Evolutionary conservation across 1,284 basidiomycete genomes (phyloP), one percentile per base, ranked within the genome.

Genomic region (Ceratobasidium papillatum): DNA sequence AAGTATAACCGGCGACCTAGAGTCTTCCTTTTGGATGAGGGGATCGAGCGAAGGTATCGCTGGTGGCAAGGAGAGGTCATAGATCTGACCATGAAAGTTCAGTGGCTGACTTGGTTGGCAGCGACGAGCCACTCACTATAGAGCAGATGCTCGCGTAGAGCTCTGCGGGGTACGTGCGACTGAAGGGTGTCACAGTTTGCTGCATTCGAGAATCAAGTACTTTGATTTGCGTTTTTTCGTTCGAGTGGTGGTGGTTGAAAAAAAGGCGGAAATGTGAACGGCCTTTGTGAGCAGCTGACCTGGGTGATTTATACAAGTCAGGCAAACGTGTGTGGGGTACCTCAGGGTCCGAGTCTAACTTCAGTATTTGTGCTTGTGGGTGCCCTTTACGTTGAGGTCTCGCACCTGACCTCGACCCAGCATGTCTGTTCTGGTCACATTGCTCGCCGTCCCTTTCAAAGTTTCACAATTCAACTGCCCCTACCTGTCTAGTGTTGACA

Each of bases 11-110:
- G 93, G 92, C 22, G 84, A 80, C 0, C 34, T 43, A 3, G 66
- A 84, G 78, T 83, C 79, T 52, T 86, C 83, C n/a, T 82, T 81
- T 8, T 78, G 64, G 32, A 90, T 83, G 65, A 89, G 82, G 22
- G 93, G 93, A 79, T 94, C 92, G 76, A 94, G 86, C 22, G 91
- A 91, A 1, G 87, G 84, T 1, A 82, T 74, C 5, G 82, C 76
- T 8, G 89, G 84, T 2, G 88, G 88, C 4, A 89, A 81, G 76
- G 89, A 89, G 22, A 88, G 84, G 5, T 86, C 85, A 78, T 89
- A 92, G 45, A 94, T 68, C 65, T 68, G 30, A 19, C 12, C 8
- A 47, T 19, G n/a, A 17, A 8, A 7, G 38, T 45, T 22, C 19
- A 66, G 38, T 5, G 61, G n/a, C 7, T 41, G 43, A n/a, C 7